A percentile compares a stretch with the other conserved stretches of the same genome.
Evolutionary conservation across 495 filamentous ascomycete species (phyloP).

Genomic region (Usnea hakonensis): DNA sequence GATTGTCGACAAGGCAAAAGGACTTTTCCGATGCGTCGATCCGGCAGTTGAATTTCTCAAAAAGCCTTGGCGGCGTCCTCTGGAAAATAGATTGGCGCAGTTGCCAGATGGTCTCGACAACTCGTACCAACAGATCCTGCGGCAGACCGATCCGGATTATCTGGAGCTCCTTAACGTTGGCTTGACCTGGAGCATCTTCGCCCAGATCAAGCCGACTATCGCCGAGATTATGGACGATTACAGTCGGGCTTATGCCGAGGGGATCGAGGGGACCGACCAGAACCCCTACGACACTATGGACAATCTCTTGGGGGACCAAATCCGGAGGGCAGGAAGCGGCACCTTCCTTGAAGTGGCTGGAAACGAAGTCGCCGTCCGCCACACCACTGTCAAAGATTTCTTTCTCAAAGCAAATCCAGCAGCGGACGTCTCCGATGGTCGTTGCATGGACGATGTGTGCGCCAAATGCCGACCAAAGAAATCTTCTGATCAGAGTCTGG

Average conservation of each 20-base stretch:
- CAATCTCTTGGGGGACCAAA: neutral
- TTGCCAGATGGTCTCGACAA: neutral
- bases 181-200: constrained; percentile 5
- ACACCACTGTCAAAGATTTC: neutral
- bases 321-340: neutral
- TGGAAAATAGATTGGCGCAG: neutral
- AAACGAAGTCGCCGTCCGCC: neutral
- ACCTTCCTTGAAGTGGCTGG: neutral
- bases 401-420: neutral
- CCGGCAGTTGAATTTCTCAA: neutral
- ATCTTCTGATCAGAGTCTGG: neutral
- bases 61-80: neutral
- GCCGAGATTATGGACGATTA: constrained; percentile 1
- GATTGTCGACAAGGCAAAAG: neutral
- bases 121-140: neutral
- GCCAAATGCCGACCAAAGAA: neutral
- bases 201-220: neutral
- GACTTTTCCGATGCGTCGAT: neutral
- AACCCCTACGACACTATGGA: neutral
- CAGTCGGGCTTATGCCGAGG: neutral
- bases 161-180: constrained; percentile 2
- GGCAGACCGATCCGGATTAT: neutral
- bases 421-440: neutral
- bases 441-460: neutral
- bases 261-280: neutral